A percentile compares a stretch with the other conserved stretches of the same genome.
Evolutionary conservation across 106 monocot genomes (phyloP).

Genomic region (Dendrobium huoshanense): DNA sequence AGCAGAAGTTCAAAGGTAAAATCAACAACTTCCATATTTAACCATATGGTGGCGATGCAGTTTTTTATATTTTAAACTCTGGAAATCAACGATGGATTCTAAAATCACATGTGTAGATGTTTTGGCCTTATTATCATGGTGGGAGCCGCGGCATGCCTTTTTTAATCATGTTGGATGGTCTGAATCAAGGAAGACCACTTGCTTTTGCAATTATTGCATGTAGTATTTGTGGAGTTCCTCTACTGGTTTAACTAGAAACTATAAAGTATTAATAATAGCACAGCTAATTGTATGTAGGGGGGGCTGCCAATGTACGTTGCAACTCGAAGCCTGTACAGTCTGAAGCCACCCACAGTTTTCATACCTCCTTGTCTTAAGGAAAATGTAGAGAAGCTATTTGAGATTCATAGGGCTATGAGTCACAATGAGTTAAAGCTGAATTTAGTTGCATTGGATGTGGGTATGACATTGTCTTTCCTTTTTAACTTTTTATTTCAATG

Average conservation of each 20-base stretch:
- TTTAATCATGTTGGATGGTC: too few relatives aligned
- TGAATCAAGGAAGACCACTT: too few relatives aligned
- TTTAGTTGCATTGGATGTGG: conserved; percentile 82
- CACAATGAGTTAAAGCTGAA: conserved; percentile 70
- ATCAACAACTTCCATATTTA: neutral
- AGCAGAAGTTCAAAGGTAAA: neutral
- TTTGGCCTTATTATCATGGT: too few relatives aligned
- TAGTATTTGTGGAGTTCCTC: neutral
- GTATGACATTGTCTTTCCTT: conserved; percentile 39
- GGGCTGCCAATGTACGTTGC: conserved; percentile 97
- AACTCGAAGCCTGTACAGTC: conserved; percentile 75
- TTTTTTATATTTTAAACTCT: neutral
- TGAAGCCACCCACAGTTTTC: conserved; percentile 94
- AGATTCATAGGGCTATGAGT: conserved; percentile 81
- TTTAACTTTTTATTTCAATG: neutral
- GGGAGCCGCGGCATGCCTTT: too few relatives aligned
- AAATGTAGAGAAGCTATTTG: conserved; percentile 80
- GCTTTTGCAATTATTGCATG: too few relatives aligned
- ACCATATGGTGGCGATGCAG: neutral
- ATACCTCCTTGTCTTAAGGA: conserved; percentile 82
- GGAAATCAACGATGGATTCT: too few relatives aligned
- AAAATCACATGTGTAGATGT: too few relatives aligned
- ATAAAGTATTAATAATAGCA: neutral
- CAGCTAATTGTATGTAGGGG: conserved; percentile 41
- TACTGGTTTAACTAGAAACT: neutral